Evolutionary conservation across 257 asterid species (phyloP), one percentile per base, ranked within the genome.

Genomic region (Solanum stenotomum): DNA sequence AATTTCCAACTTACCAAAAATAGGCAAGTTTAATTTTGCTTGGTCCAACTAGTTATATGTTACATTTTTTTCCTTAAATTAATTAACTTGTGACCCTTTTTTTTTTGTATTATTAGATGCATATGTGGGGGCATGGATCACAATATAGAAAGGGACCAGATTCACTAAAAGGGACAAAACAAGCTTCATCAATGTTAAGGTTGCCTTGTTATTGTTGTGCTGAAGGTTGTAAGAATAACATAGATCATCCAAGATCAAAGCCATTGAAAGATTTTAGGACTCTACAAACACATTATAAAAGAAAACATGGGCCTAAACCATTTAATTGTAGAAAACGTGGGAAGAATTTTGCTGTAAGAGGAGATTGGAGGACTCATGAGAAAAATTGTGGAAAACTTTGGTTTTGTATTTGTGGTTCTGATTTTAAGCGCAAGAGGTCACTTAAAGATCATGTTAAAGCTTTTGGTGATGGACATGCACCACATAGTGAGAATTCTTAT

Each of bases 81-180:
- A 67, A 65, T 79, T 85, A 67, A 65, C 16, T 79, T 3, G 25
- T 79, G 87, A 14, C 34, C 10, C 3, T 1, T 20, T 37, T 11
- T 22, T n/a, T 22, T n/a, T 34, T 25, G 2, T 40, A 37, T 34
- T 11, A 15, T 25, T 42, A 95, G 98, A 96, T 96, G 98, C 98
- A 96, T 75, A 96, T 96, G 98, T 95, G 98, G 98, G 98, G 98
- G 78, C 98, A 95, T 56, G 98, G 98, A 74, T 96, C 98, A 35
- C 95, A 95, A 76, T 96, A 95, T 91, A 86, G 98, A 86, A 96
- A 93, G 88, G 98, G 98, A n/a, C 95, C 98, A 29, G 98, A 96
- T 15, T 96, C 98, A 18, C 93, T 96, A 6, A 90, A 95, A n/a
- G 98, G 98, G 56, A 93, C 98, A 38, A 95, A 93, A 75, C 91